Evolutionary conservation across 768 basidiomycete species (phyloP).

Genomic region (Dioszegia hungarica): DNA sequence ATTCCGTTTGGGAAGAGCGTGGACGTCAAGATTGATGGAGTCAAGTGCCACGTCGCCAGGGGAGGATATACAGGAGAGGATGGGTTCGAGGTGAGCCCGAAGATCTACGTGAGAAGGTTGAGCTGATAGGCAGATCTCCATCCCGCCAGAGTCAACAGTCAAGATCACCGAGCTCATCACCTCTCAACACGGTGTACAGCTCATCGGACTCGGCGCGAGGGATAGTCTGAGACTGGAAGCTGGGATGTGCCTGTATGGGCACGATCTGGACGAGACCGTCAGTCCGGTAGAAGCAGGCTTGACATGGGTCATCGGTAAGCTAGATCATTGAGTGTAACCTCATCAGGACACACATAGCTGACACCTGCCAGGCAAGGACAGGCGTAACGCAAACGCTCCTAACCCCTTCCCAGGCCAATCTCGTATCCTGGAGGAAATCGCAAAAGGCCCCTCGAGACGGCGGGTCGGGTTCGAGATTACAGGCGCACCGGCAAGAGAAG

Average conservation of each 20-base stretch:
- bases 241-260: constrained; percentile 93
- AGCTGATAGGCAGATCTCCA: constrained; percentile 60
- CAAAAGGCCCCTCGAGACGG: constrained; percentile 68
- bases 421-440: constrained; percentile 67
- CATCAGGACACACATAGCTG: not conserved
- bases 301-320: constrained; percentile 84
- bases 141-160: constrained; percentile 70
- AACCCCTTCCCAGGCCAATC: constrained; percentile 47
- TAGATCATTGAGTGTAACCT: too few relatives aligned
- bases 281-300: constrained; percentile 87
- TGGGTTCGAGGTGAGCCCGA: constrained; percentile 73
- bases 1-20: constrained; percentile 82
- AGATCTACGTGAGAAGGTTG: too few relatives aligned
- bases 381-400: constrained; percentile 56
- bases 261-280: constrained; percentile 81
- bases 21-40: constrained; percentile 65
- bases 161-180: constrained; percentile 65
- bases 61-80: constrained; percentile 99
- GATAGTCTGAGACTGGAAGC: constrained; percentile 94
- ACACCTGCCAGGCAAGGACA: constrained; percentile 64
- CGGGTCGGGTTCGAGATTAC: constrained; percentile 78
- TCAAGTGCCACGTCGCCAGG: constrained; percentile 79
- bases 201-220: constrained; percentile 85
- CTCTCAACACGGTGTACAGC: constrained; percentile 62
- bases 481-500: constrained; percentile 85